Percentiles rank a stretch among this genome's conserved stretches.
Conservation (phyloP, 2,329 filamentous ascomycete genomes). For the Hymenoscyphus repandus region DNA sequence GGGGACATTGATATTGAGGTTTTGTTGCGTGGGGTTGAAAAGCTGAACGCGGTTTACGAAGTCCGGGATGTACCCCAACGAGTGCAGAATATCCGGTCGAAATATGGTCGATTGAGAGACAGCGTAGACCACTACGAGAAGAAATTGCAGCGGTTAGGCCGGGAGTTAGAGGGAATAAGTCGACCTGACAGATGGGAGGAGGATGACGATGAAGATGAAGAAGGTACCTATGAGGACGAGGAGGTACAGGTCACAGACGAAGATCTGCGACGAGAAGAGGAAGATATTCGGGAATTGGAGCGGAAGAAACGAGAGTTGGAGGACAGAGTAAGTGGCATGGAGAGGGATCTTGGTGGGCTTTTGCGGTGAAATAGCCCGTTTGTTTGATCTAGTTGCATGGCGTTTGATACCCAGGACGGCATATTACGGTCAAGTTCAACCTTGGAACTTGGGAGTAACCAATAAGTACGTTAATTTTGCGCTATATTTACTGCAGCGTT, state of each 20-base stretch:
- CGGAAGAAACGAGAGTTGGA: conserved; percentile 57
- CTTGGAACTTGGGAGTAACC: neutral
- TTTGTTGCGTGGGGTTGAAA: conserved; percentile 80
- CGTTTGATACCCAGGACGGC: conserved; percentile 10
- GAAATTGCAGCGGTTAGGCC: conserved; percentile 70
- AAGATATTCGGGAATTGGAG: conserved; percentile 59
- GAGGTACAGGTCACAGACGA: conserved; percentile 56
- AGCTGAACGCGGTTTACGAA: conserved; percentile 82
- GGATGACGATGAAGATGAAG: conserved; percentile 46
- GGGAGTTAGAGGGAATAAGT: conserved; percentile 70
- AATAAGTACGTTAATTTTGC: too few relatives aligned
- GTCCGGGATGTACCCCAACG: conserved; percentile 72
- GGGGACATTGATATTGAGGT: conserved; percentile 84
- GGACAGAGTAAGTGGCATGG: conserved; percentile 61
- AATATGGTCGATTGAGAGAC: conserved; percentile 64
- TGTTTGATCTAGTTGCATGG: neutral
- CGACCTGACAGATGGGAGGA: conserved; percentile 52
- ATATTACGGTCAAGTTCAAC: neutral
- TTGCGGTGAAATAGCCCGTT: conserved; percentile 23
- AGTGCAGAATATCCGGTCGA: conserved; percentile 66
- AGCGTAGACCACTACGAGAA: conserved; percentile 78
- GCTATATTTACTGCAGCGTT: too few relatives aligned
- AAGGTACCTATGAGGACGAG: conserved; percentile 34
- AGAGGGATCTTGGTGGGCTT: conserved; percentile 60
- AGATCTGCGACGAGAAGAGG: conserved; percentile 63